A percentile compares a stretch with the other conserved stretches of the same genome.
phyloP scores from a whole-genome alignment of 2,329 filamentous ascomycete species.

The Dryadomyces quercus-mongolicae region DNA sequence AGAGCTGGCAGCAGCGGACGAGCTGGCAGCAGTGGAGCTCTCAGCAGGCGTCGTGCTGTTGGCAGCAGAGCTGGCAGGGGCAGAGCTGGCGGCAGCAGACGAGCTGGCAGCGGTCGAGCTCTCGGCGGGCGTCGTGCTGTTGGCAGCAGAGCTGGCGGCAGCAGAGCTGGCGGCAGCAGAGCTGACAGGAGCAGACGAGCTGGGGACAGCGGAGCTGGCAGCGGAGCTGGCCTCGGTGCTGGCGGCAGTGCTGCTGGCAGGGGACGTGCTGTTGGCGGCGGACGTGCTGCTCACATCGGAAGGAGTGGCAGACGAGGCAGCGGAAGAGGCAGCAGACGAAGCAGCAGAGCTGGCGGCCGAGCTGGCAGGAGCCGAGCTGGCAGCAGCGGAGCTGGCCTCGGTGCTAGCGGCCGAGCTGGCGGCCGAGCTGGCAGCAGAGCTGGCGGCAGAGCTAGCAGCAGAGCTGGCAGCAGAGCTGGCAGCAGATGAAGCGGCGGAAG shows the following conservation, averaged over 20 bases:
- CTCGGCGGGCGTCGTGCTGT: no score
- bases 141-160: no score
- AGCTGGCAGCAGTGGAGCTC: not conserved
- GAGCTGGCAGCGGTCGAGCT: not conserved
- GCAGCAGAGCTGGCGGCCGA: not conserved
- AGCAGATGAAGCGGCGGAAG: not conserved
- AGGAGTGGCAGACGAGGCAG: not conserved
- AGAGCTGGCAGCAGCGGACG: not conserved
- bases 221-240: not conserved
- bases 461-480: not conserved
- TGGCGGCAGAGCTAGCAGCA: not conserved
- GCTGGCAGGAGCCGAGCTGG: not conserved
- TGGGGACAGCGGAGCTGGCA: no score
- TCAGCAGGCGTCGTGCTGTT: not conserved
- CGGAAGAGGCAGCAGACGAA: not conserved
- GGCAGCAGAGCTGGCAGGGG: not conserved
- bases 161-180: no score
- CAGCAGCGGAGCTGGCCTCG: not conserved
- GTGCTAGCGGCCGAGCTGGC: no score
- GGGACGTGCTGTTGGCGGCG: not conserved
- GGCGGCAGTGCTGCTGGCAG: not conserved
- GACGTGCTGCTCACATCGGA: not conserved
- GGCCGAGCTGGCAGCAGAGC: not conserved
- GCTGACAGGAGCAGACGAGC: no score
- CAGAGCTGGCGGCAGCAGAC: not conserved